Percentiles rank a stretch among this genome's conserved stretches.
Evolutionary conservation across 2,329 filamentous ascomycete genomes (phyloP).

Genomic region (Ophiognomonia clavigignenti-juglandacearum): DNA sequence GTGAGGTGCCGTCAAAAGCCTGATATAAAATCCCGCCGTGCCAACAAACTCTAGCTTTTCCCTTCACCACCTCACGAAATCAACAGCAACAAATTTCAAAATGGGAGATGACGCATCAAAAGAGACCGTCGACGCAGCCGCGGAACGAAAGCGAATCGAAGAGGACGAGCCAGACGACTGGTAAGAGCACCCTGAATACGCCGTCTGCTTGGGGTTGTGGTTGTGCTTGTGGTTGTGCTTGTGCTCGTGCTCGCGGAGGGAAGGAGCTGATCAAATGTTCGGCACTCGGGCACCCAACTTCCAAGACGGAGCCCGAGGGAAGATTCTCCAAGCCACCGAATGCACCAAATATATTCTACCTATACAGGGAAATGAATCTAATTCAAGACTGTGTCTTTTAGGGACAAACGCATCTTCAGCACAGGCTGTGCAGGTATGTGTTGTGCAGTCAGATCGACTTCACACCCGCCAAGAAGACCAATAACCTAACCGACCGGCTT

Average conservation of each 20-base stretch:
- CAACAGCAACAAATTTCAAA: neutral
- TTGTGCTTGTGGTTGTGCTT: no score
- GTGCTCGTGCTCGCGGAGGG: no score
- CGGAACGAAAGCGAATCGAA: slow-evolving; percentile 43
- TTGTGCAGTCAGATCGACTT: neutral
- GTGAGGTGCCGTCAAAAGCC: neutral
- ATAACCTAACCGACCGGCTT: neutral
- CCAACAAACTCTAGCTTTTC: neutral
- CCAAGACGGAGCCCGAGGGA: neutral
- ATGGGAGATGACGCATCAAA: slow-evolving; percentile 43
- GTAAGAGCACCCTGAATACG: no score
- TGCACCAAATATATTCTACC: neutral
- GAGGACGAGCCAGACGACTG: slow-evolving; percentile 95
- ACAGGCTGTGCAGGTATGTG: slow-evolving; percentile 81
- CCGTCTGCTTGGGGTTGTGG: no score
- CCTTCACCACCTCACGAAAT: slow-evolving; percentile 22
- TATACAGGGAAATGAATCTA: neutral
- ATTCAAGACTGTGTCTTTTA: slow-evolving; percentile 35
- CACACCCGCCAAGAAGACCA: no score
- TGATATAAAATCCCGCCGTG: slow-evolving; percentile 3
- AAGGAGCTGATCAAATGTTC: neutral
- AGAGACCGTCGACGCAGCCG: slow-evolving; percentile 38
- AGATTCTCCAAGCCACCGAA: neutral
- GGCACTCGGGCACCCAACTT: neutral
- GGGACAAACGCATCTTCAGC: slow-evolving; percentile 97